Percentiles rank a stretch among this genome's conserved stretches.
phyloP scores from a whole-genome alignment of 2,329 filamentous ascomycete genomes.

The Claviceps sp. region DNA sequence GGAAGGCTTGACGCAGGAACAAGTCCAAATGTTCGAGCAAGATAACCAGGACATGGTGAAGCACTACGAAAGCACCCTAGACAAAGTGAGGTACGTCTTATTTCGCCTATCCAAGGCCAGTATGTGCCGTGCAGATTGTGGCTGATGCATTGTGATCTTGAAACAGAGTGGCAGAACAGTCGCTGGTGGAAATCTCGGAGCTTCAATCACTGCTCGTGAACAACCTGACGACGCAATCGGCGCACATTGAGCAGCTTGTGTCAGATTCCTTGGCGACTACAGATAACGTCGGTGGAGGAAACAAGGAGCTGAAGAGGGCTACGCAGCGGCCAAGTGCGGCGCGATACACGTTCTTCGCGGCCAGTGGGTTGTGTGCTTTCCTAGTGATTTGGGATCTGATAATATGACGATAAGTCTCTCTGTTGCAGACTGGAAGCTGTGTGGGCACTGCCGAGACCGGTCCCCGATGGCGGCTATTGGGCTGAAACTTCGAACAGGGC shows the following conservation, averaged over 20 bases:
- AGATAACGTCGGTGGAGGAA: slow-evolving; percentile 79
- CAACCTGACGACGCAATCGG: slow-evolving; percentile 74
- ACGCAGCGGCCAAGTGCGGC: slow-evolving; percentile 58
- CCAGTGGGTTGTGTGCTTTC: slow-evolving; percentile 59
- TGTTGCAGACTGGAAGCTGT: not conserved
- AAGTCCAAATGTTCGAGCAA: slow-evolving; percentile 84
- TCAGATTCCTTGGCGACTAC: slow-evolving; percentile 68
- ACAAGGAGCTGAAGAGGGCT: slow-evolving; percentile 81
- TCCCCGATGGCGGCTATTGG: not conserved
- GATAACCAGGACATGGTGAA: slow-evolving; percentile 88
- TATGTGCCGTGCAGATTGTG: not conserved
- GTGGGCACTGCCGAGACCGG: not conserved
- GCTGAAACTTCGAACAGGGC: not conserved
- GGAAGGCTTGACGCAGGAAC: slow-evolving; percentile 61
- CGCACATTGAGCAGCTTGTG: slow-evolving; percentile 80
- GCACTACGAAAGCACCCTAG: slow-evolving; percentile 85
- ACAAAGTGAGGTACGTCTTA: slow-evolving; percentile 74
- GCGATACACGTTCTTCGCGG: slow-evolving; percentile 69
- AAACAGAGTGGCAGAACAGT: slow-evolving; percentile 70
- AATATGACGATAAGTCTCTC: slow-evolving; percentile 21
- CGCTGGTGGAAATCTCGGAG: slow-evolving; percentile 82
- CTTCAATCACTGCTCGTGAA: slow-evolving; percentile 78
- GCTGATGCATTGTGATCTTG: not conserved
- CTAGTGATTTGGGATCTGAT: slow-evolving; percentile 68
- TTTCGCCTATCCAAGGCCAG: not conserved